Evolutionary conservation across 2,329 filamentous ascomycete genomes (phyloP).

Genomic region (Colletotrichum sp.): DNA sequence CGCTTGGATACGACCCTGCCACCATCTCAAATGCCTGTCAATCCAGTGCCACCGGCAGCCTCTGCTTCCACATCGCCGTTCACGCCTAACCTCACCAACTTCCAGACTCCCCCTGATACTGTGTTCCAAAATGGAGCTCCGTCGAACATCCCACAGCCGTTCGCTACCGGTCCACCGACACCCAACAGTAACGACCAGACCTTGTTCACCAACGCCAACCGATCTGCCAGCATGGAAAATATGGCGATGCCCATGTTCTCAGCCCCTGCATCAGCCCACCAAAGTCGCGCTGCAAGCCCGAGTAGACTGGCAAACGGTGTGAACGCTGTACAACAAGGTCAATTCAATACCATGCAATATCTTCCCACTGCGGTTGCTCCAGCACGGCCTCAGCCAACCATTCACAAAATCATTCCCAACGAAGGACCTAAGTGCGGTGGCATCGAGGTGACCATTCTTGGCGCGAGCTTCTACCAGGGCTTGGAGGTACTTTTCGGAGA

Average conservation of each 20-base stretch:
- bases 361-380: conserved; percentile 55
- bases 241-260: conserved; percentile 71
- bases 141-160: conserved; percentile 28
- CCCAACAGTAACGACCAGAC: conserved; percentile 69
- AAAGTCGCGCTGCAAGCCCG: conserved; percentile 81
- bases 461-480: conserved; percentile 76
- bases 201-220: conserved; percentile 60
- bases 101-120: conserved; percentile 42
- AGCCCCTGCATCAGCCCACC: conserved; percentile 73
- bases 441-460: conserved; percentile 85
- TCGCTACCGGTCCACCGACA: conserved; percentile 66
- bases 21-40: conserved; percentile 37
- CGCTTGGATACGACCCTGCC: conserved; percentile 68
- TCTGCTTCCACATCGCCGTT: conserved; percentile 59
- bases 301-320: conserved; percentile 55
- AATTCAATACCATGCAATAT: conserved; percentile 56
- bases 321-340: conserved; percentile 43
- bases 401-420: conserved; percentile 82
- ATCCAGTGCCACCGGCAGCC: conserved; percentile 43
- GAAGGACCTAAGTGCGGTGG: conserved; percentile 85
- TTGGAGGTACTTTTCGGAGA: conserved; percentile 86
- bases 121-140: conserved; percentile 29
- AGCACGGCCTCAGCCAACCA: conserved; percentile 59
- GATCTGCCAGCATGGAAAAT: conserved; percentile 70
- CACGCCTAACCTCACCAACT: conserved; percentile 50